Conservation (phyloP, 2,329 filamentous ascomycete species). For the Pseudocercospora pini-densiflorae region DNA sequence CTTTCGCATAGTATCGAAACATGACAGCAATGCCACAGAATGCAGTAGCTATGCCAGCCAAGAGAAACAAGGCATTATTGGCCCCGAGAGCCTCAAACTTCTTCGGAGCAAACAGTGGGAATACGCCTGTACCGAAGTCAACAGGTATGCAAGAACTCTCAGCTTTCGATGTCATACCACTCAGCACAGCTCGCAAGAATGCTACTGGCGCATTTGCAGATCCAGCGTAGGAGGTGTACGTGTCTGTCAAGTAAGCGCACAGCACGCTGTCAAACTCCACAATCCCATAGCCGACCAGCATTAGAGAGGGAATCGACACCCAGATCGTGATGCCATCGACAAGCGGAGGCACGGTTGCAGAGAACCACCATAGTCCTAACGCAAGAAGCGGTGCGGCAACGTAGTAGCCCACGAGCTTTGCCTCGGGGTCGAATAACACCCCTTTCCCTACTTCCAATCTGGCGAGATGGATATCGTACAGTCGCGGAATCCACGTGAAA, state of each 20-base stretch:
- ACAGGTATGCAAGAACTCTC: neutral
- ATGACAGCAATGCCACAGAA: conserved; percentile 21
- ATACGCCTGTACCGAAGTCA: conserved; percentile 11
- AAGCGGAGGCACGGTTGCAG: conserved; percentile 53
- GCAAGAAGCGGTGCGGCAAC: conserved; percentile 51
- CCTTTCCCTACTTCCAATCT: conserved; percentile 26
- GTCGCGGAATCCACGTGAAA: conserved; percentile 49
- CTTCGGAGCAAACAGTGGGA: conserved; percentile 47
- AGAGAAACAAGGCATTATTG: conserved; percentile 46
- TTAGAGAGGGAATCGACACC: conserved; percentile 35
- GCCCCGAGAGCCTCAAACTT: conserved; percentile 48
- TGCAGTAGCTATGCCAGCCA: conserved; percentile 47
- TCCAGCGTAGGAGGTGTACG: conserved; percentile 50
- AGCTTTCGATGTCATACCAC: conserved; percentile 30
- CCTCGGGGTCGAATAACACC: conserved; percentile 46
- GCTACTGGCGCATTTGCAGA: conserved; percentile 50
- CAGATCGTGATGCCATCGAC: conserved; percentile 35
- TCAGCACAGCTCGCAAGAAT: conserved; percentile 46
- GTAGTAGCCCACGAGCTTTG: conserved; percentile 54
- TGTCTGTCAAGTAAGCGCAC: conserved; percentile 50
- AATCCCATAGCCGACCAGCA: conserved; percentile 52
- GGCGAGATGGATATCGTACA: conserved; percentile 46
- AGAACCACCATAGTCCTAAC: conserved; percentile 51
- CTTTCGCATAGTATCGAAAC: conserved; percentile 17
- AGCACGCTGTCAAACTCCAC: conserved; percentile 53